phyloP scores from a whole-genome alignment of 345 rosid genomes.

The Eucalyptus camaldulensis region DNA sequence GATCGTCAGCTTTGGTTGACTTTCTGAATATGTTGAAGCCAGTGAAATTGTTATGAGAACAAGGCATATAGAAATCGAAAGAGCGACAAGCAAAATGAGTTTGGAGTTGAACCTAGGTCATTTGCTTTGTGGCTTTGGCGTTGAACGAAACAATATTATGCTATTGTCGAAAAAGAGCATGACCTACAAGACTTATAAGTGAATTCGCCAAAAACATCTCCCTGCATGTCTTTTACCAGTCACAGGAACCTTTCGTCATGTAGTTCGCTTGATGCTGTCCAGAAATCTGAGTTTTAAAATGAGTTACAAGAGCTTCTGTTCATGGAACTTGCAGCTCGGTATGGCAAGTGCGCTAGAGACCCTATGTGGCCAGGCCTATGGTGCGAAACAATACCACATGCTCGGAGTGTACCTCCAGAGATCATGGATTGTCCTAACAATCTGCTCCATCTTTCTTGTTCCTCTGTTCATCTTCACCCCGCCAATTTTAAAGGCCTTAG shows the following conservation, averaged over 20 bases:
- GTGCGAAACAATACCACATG: conserved; percentile 76
- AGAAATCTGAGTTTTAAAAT: not conserved
- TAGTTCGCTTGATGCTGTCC: not conserved
- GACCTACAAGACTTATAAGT: not conserved
- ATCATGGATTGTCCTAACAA: conserved; percentile 54
- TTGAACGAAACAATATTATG: no score
- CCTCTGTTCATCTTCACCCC: conserved; percentile 44
- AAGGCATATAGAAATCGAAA: no score
- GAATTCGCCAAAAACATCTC: not conserved
- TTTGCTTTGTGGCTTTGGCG: no score
- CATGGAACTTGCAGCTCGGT: conserved; percentile 35
- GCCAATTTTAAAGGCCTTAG: conserved; percentile 36
- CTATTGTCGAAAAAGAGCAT: not conserved
- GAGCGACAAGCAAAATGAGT: no score
- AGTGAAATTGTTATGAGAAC: no score
- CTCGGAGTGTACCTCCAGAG: conserved; percentile 72
- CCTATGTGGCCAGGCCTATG: conserved; percentile 74
- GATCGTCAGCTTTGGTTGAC: no score
- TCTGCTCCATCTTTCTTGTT: conserved; percentile 17
- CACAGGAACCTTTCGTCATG: not conserved
- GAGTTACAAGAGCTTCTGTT: not conserved
- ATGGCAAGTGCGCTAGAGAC: conserved; percentile 85
- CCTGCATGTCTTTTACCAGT: not conserved
- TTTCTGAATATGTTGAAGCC: no score
- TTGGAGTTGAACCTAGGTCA: no score